These are phyloP conservation scores for Byssoonygena ceratinophila DNA, from an alignment of 2,329 filamentous ascomycete genomes.

Conservation along the genomic window DNA sequence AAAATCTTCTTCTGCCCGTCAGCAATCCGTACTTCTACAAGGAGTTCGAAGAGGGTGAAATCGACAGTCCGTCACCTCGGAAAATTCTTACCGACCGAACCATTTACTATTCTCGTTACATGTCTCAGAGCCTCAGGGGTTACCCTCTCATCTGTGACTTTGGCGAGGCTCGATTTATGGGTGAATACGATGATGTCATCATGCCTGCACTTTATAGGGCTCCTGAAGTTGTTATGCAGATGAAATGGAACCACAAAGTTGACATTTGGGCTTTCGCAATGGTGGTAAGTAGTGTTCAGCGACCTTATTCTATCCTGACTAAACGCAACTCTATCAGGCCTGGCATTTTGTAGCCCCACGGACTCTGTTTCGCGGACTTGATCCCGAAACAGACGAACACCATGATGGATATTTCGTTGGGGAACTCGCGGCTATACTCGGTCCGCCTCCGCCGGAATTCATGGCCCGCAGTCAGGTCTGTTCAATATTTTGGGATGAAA, in stretches of 20 bases:
- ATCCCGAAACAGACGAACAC: background rate
- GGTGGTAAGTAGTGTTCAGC: too few species aligned
- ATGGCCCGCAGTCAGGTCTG: conserved; percentile 14
- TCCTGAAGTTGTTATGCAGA: conserved; percentile 20
- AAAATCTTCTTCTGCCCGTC: conserved; percentile 12
- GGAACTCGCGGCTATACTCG: conserved; percentile 19
- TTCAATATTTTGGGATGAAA: conserved; percentile 20
- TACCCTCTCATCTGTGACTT: conserved; percentile 13
- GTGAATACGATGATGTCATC: conserved; percentile 10
- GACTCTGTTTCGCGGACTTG: background rate
- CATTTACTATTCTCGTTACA: conserved; percentile 5
- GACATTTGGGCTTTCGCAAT: conserved; percentile 23
- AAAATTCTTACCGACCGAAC: conserved; percentile 14
- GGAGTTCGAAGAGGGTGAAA: background rate
- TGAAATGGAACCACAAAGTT: conserved; percentile 20
- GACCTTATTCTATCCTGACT: too few species aligned
- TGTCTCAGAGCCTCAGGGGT: conserved; percentile 10
- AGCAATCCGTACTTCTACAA: background rate
- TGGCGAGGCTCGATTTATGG: conserved; percentile 6
- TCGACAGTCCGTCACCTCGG: conserved; percentile 5
- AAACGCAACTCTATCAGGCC: background rate
- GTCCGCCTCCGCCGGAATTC: conserved; percentile 15
- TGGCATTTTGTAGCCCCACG: conserved; percentile 6
- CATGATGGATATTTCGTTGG: conserved; percentile 19
- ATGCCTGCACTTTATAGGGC: conserved; percentile 20